Base-by-base conservation (phyloP, 441 rosid species). In the Croton setiger region DNA sequence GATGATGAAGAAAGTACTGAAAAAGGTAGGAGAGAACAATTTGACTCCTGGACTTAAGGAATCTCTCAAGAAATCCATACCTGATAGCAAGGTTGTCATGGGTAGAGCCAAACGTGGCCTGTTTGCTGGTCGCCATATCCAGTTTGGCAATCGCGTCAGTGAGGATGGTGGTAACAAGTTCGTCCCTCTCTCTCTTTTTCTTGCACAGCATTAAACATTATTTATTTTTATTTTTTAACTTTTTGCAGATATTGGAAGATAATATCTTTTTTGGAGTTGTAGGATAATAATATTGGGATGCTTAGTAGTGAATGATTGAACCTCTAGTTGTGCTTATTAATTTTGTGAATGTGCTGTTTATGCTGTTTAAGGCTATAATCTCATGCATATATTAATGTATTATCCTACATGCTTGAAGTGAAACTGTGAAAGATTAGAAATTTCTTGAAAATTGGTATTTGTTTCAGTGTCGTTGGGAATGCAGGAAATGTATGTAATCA, bases 151-250 rank as follows among this genome's bases (percentile, higher is more conserved):
- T 71, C 86, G 79, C 3, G 72, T 90, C 76, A 92, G 99, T 68
- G 94, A 94, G 82, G 90, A 94, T 72, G 99, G 97, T 63, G 98
- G 98, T 64, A 94, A 94, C 88, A 94, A 88, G 97, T 94, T 59
- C 45, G 65, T 58, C 8, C 53, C 49, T 57, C 68, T 65, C 43
- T 59, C 67, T 48, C 18, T 15, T 3, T 48, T 6, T 47, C 37
- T 75, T 48, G 52, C 20, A 5, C 10, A 39, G 43, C 9, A 39
- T 39, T 4, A 4, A 39, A 48, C 18, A 48, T 35, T 37, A 6
- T 7, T 9, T 0, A 45, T 56, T 36, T 52, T 27, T 27, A n/a
- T 54, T 4, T 12, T 63, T n/a, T 44, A 49, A 45, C 60, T 23
- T 18, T 45, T 21, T 57, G 33, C 18, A 13, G 3, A 48, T 9